Base-by-base conservation (phyloP, 345 rosid genomes). In the Camelina laxa region DNA sequence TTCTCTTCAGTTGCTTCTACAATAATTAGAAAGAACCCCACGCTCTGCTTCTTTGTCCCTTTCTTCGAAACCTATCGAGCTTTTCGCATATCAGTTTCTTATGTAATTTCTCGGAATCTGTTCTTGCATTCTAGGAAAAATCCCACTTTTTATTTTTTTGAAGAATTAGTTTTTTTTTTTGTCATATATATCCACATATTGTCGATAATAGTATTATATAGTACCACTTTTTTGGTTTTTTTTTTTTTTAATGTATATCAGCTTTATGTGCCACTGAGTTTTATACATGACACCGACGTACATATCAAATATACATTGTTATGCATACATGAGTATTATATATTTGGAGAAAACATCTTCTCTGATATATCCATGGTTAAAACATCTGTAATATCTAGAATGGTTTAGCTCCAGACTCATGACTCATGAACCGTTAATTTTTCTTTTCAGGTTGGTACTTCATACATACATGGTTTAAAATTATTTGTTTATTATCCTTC, bases 1-100 rank as follows among this genome's bases (percentile, higher is more conserved):
- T 75, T 60, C 48, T 42, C 64, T 49, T 68, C 57, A 68, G 79
- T 68, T 75, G 54, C 74, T 68, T 68, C 74, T 42, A 68, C 48
- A 70, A 65, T 70, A 3, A 70, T 77, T 70, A 77, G 67, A 70
- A 70, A 66, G 21, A 65, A 31, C 73, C 70, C 67, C 76, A 77
- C 76, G 72, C 68, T 77, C 60, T 77, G 73, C 57, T 20, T 58
- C 73, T 35, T 65, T 77, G 80, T 77, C 80, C 57, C 73, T 70
- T 65, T 77, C 39, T 49, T 30, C 48, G 33, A 41, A 56, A 49
- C 60, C 61, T 45, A 45, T 62, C 31, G 39, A 64, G 16, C 70
- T 63, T 56, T 56, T 56, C 47, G 15, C 42, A 63, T n/a, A 55
- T 27, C 53, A 64, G 62, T 47, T 69, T 70, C 75, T 12, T 57